A percentile compares a stretch with the other conserved stretches of the same genome.
Evolutionary conservation across 2,329 filamentous ascomycete genomes (phyloP).

Genomic region (Fusarium veterinarium): DNA sequence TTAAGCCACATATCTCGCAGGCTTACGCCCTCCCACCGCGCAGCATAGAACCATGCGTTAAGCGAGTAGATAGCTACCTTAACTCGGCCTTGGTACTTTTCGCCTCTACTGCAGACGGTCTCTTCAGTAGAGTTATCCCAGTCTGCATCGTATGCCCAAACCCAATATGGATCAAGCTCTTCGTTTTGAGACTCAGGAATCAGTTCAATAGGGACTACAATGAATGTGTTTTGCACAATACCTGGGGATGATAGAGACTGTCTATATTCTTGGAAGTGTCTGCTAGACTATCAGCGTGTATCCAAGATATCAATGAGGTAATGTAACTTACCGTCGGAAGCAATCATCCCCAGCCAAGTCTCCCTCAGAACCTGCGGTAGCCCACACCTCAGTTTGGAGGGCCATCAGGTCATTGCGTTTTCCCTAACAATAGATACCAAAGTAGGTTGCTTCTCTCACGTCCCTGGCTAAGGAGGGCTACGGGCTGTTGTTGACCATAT

Average conservation of each 20-base stretch:
- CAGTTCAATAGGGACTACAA: neutral
- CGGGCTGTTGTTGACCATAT: neutral
- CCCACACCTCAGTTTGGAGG: neutral
- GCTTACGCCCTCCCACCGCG: neutral
- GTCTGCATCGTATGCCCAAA: neutral
- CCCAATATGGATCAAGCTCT: neutral
- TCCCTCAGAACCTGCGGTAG: fast-evolving
- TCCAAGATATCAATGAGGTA: fast-evolving
- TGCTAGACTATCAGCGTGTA: neutral
- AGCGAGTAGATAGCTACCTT: neutral
- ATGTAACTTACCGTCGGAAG: neutral
- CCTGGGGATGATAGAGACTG: neutral
- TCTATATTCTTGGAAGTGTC: neutral
- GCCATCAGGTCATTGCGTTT: neutral
- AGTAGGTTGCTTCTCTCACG: neutral
- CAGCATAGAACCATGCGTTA: neutral
- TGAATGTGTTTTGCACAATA: neutral
- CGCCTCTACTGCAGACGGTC: neutral
- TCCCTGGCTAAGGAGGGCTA: neutral
- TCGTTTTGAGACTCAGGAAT: fast-evolving
- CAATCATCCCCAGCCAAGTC: neutral
- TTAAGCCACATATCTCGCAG: neutral
- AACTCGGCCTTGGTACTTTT: neutral
- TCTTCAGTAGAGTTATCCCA: neutral
- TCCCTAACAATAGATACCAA: neutral